A percentile compares a stretch with the other conserved stretches of the same genome.
Conservation (phyloP, 805 yeast genomes). For the Yarrowia sp. region DNA sequence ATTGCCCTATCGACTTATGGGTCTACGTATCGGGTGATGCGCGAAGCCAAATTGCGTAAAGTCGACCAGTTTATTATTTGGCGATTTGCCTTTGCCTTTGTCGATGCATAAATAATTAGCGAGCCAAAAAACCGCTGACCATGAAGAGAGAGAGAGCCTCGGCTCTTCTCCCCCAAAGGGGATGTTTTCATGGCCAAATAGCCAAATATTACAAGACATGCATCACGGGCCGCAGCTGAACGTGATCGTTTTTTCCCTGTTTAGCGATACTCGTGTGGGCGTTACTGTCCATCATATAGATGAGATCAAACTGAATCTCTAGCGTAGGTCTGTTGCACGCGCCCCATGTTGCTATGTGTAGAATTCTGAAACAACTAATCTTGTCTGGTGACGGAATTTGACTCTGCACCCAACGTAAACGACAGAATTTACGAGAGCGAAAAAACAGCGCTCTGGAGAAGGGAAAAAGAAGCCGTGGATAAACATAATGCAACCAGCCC, state of each 20-base stretch:
- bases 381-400: not conserved
- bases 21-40: too few relatives aligned
- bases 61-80: too few relatives aligned
- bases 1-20: too few relatives aligned
- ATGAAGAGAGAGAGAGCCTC: not conserved
- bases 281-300: not conserved
- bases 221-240: not conserved
- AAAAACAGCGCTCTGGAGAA: not conserved
- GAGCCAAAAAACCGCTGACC: too few relatives aligned
- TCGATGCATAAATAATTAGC: not conserved
- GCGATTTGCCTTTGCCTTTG: not conserved
- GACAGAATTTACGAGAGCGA: not conserved
- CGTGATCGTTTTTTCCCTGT: too few relatives aligned
- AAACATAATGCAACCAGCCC: too few relatives aligned
- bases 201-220: not conserved
- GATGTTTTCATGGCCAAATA: not conserved
- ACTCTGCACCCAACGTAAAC: not conserved
- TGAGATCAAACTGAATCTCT: not conserved
- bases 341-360: not conserved
- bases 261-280: too few relatives aligned
- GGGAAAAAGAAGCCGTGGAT: not conserved
- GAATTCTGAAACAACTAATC: constrained; percentile 12
- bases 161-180: not conserved
- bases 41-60: too few relatives aligned
- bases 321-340: not conserved